Percentiles rank a stretch among this genome's conserved stretches.
Conservation (phyloP, 352 stramenopile genomes). For the Globisporangium orthogonon region DNA sequence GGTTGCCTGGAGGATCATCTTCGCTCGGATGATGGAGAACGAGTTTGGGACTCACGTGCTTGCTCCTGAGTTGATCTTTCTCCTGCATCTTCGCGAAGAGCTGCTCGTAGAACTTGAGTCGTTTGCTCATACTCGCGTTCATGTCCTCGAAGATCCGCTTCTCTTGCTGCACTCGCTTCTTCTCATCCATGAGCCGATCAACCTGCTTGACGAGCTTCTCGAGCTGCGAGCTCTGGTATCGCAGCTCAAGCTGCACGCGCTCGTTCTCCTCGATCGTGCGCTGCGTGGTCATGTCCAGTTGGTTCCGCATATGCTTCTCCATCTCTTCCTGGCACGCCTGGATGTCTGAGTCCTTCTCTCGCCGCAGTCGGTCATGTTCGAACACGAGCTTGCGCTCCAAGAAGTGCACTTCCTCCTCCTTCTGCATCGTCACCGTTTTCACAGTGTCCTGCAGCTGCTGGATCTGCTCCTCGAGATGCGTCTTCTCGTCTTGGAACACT, state of each 20-base stretch:
- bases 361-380: conserved; percentile 43
- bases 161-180: conserved; percentile 31
- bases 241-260: conserved; percentile 48
- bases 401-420: conserved; percentile 39
- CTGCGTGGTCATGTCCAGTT: conserved; percentile 56
- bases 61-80: conserved; percentile 25
- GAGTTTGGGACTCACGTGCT: neutral
- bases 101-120: conserved; percentile 64
- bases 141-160: conserved; percentile 62
- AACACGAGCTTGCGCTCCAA: conserved; percentile 55
- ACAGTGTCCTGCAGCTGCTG: conserved; percentile 23
- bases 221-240: conserved; percentile 51
- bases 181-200: conserved; percentile 30
- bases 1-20: neutral
- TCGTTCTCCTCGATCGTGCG: conserved; percentile 65
- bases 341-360: conserved; percentile 44
- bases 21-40: neutral
- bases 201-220: conserved; percentile 48
- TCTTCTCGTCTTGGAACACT: conserved; percentile 30
- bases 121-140: conserved; percentile 46
- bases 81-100: conserved; percentile 59
- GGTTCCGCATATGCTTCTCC: conserved; percentile 39
- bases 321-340: conserved; percentile 33
- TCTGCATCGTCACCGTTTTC: conserved; percentile 18
- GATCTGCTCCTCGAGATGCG: conserved; percentile 22